Evolutionary conservation across 202 grass and related monocot genomes (phyloP).

Genomic region (Saccharum hybrid): DNA sequence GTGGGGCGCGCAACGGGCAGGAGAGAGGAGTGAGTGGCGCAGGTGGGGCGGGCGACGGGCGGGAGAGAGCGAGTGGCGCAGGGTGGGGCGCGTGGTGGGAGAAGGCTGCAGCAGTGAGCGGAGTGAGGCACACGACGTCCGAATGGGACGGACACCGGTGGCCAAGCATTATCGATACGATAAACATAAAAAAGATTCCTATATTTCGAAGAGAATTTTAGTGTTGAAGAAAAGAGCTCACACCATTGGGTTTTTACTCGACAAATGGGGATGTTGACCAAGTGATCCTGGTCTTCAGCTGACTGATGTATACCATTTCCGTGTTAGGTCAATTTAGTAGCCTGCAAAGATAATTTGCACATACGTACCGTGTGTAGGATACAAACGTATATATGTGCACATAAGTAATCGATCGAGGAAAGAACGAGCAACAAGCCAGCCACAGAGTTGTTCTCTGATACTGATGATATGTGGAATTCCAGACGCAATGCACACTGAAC

Average conservation of each 20-base stretch:
- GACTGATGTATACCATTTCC: neutral
- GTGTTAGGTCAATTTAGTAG: neutral
- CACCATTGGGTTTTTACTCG: too few relatives aligned
- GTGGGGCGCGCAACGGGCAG: too few relatives aligned
- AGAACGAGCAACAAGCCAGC: constrained; percentile 15
- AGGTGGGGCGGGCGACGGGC: too few relatives aligned
- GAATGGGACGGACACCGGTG: too few relatives aligned
- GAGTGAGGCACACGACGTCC: too few relatives aligned
- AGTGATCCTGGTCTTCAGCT: neutral
- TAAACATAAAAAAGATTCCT: too few relatives aligned
- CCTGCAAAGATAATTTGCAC: neutral
- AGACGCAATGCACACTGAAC: constrained; percentile 2
- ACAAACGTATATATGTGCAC: neutral
- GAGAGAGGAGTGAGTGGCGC: too few relatives aligned
- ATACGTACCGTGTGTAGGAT: neutral
- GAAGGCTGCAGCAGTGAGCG: too few relatives aligned
- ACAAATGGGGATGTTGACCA: neutral
- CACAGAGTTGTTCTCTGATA: neutral
- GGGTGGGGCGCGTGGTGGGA: too few relatives aligned
- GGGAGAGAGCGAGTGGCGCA: too few relatives aligned
- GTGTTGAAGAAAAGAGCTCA: neutral
- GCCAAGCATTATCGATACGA: too few relatives aligned
- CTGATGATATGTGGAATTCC: neutral
- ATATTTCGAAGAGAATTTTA: too few relatives aligned
- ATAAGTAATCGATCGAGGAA: neutral